Evolutionary conservation across 2,329 filamentous ascomycete species (phyloP), one percentile per base, ranked within the genome.

Genomic region (Myriosclerotinia curreyana): DNA sequence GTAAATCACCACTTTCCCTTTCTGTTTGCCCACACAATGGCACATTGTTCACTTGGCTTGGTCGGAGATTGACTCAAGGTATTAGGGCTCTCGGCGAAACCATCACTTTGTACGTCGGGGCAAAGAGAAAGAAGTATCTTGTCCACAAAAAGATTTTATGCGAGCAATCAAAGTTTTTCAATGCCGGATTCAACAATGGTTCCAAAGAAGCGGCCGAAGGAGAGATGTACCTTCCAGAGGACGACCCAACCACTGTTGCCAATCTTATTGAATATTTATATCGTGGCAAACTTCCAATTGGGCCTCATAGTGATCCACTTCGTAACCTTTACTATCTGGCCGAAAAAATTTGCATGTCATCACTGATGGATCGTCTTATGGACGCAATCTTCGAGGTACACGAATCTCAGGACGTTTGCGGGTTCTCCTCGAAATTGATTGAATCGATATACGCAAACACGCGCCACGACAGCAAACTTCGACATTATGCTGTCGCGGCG

Each of bases 111-210:
- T 52, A 62, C 46, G 60, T 71, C n/a, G 66, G 68, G 2, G 0
- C 3, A 0, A n/a, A 67, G 8, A 25, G 36, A 3, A 53, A 67
- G 17, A 38, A 60, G 15, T 69, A 67, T 28, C n/a, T 55, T 1
- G 62, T 70, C 25, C 66, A 71, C 42, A 67, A 69, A 25, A 61
- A 66, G 6, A 46, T 67, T 1, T 22, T 71, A 1, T 69, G 66
- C 55, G 55, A 61, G 20, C 53, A 48, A 8, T 69, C 60, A 8
- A 42, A 64, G 0, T 71, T 58, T 48, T 70, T 71, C 49, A 8
- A 28, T 14, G 60, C 54, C 25, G 54, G 11, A 0, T 64, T 67
- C 54, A 65, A 59, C n/a, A 20, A 28, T 0, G 42, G 34, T 1
- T 66, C 55, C 14, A 15, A 55, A 38, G 65, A 65, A 17, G 40